Conservation (phyloP, 2,329 filamentous ascomycete species). For the Scytalidium lignicola region DNA sequence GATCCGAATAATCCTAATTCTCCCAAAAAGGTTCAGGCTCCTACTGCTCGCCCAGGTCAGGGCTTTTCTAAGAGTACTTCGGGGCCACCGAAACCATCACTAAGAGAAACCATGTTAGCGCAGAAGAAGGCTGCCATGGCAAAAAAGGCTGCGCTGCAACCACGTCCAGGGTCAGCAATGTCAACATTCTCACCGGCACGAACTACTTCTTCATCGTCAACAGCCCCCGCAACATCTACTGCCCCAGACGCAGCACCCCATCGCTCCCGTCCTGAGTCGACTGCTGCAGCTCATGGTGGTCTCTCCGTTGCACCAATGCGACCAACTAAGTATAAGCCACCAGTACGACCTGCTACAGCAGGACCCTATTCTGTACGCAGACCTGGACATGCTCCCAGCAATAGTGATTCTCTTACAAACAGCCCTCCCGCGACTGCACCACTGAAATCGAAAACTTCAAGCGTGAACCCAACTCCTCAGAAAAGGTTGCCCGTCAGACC, state of each 20-base stretch:
- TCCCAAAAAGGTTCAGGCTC: slow-evolving; percentile 48
- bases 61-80: slow-evolving; percentile 61
- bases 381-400: slow-evolving; percentile 22
- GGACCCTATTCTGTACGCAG: slow-evolving; percentile 59
- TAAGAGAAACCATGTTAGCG: slow-evolving; percentile 80
- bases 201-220: slow-evolving; percentile 29
- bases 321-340: slow-evolving; percentile 41
- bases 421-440: slow-evolving; percentile 31
- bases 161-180: slow-evolving; percentile 60
- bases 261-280: slow-evolving; percentile 38
- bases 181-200: slow-evolving; percentile 52
- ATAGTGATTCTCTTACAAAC: slow-evolving; percentile 20
- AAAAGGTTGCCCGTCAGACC: slow-evolving; percentile 27
- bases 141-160: slow-evolving; percentile 43
- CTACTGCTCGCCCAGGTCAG: slow-evolving; percentile 47
- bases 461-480: slow-evolving; percentile 37
- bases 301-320: slow-evolving; percentile 61
- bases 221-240: slow-evolving; percentile 27
- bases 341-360: slow-evolving; percentile 55
- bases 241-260: slow-evolving; percentile 31
- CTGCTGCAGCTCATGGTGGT: slow-evolving; percentile 40
- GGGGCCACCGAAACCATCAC: slow-evolving; percentile 52
- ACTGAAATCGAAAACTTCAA: slow-evolving; percentile 44
- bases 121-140: slow-evolving; percentile 62
- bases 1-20: slow-evolving; percentile 77